Percentiles rank a stretch among this genome's conserved stretches.
Evolutionary conservation across 2,329 filamentous ascomycete genomes (phyloP).

Genomic region (Aspergillus fructus): DNA sequence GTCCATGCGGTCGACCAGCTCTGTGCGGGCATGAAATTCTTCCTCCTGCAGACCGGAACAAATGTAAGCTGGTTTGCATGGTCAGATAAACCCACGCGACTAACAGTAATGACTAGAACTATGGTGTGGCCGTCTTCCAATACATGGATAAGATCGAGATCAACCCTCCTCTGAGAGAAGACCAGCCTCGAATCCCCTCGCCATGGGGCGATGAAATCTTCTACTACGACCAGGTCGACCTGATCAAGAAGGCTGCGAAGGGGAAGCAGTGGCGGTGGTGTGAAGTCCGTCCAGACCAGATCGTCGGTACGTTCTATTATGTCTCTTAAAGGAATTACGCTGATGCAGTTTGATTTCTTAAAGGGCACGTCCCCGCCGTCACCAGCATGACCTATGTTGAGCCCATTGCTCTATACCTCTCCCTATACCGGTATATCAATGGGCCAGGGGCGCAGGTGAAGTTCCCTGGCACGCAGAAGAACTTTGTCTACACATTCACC

Average conservation of each 20-base stretch:
- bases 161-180: constrained; percentile 40
- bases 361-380: constrained; percentile 45
- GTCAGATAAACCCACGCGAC: constrained; percentile 21
- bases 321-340: neutral
- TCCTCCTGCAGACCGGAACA: constrained; percentile 44
- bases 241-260: constrained; percentile 35
- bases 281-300: constrained; percentile 46
- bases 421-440: constrained; percentile 38
- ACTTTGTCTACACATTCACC: constrained; percentile 35
- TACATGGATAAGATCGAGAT: constrained; percentile 23
- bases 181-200: constrained; percentile 40
- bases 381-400: constrained; percentile 47
- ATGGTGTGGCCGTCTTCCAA: constrained; percentile 29
- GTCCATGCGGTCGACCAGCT: constrained; percentile 40
- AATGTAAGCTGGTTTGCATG: constrained; percentile 27
- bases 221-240: constrained; percentile 48
- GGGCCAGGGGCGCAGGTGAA: constrained; percentile 34
- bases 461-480: constrained; percentile 39
- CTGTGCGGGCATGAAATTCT: constrained; percentile 39
- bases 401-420: constrained; percentile 40
- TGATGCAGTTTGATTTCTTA: no score
- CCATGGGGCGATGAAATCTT: constrained; percentile 46
- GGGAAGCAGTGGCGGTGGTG: constrained; percentile 47
- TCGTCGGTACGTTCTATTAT: constrained; percentile 25
- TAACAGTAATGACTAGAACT: constrained; percentile 17